Conservation (phyloP, 495 filamentous ascomycete genomes). For the Podospora pseudoanserina region DNA sequence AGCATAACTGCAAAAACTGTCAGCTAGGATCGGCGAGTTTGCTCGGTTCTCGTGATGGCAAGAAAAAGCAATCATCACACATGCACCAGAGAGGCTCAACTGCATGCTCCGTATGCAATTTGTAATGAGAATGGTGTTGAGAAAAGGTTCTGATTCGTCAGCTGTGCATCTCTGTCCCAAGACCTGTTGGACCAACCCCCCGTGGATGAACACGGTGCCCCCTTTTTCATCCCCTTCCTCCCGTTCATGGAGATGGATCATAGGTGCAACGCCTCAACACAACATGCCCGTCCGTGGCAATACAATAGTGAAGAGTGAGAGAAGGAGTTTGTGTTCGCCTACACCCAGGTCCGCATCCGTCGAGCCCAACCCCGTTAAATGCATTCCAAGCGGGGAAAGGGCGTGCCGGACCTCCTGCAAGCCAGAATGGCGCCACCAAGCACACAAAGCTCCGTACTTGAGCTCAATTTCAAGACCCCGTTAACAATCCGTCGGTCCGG, state of each 20-base stretch:
- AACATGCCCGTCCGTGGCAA: not conserved
- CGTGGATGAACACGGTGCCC: not conserved
- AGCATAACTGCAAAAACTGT: not conserved
- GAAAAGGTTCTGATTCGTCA: not conserved
- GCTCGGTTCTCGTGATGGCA: not conserved
- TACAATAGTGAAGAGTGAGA: too few relatives aligned
- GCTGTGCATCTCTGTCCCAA: not conserved
- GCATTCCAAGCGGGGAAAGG: not conserved
- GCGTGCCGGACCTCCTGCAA: not conserved
- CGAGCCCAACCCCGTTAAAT: not conserved
- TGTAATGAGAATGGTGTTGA: not conserved
- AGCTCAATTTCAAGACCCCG: not conserved
- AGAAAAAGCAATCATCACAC: not conserved
- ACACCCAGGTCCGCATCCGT: not conserved
- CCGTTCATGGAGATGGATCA: not conserved
- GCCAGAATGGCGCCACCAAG: not conserved
- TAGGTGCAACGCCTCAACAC: not conserved
- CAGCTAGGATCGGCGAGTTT: not conserved
- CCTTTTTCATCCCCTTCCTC: not conserved
- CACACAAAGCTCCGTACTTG: not conserved
- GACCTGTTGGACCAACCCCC: not conserved
- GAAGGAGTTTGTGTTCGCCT: too few relatives aligned
- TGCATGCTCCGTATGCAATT: not conserved
- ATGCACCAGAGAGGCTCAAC: not conserved
- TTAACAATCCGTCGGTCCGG: constrained; percentile 5